Base-by-base conservation (phyloP, 176 grass and related monocot species). In the Aegilops speltoides region DNA sequence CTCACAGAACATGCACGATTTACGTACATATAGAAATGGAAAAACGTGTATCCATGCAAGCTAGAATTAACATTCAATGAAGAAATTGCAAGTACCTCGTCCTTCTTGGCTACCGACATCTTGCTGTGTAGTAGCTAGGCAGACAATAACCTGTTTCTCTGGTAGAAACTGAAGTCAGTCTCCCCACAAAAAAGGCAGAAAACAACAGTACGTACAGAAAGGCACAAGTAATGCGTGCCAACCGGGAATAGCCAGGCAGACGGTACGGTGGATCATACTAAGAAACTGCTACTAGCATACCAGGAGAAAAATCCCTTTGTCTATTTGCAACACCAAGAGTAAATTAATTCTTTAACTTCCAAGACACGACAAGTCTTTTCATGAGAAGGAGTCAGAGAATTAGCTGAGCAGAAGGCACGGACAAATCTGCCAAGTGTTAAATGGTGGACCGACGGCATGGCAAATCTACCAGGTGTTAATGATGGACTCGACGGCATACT, bases 31-130 rank as follows among this genome's bases (percentile, higher is more conserved):
- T 16, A 52, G 16, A 78, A 13, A 22, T 54, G 34, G 76, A 80
- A 66, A 74, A 43, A 75, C 45, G 87, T 45, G 16, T 54, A 33
- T 75, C 29, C 36, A 73, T 79, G 52, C 59, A 65, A 36, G 67
- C 45, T 22, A 74, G 19, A 83, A 83, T 74, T 52, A 76, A 80
- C 45, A 48, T 69, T 13, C 16, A 36, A 32, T 4, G 11, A 48
- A 70, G 62, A 86, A 81, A 54, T 28, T 87, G 74, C 67, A 82
- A 67, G 45, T 90, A 90, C 89, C 89, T 90, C 85, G 74, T 90
- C 89, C n/a, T 90, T 87, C 43, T 84, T 87, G 33, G 89, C 75
- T 75, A 90, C 10, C 3, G 85, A 87, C 89, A 90, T 90, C 59
- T 87, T 68, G 26, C 75, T 6, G 74, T 79, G 68, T 25, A 20